Base-by-base conservation (phyloP, 2,329 filamentous ascomycete genomes). In the Colletotrichum destructivum region DNA sequence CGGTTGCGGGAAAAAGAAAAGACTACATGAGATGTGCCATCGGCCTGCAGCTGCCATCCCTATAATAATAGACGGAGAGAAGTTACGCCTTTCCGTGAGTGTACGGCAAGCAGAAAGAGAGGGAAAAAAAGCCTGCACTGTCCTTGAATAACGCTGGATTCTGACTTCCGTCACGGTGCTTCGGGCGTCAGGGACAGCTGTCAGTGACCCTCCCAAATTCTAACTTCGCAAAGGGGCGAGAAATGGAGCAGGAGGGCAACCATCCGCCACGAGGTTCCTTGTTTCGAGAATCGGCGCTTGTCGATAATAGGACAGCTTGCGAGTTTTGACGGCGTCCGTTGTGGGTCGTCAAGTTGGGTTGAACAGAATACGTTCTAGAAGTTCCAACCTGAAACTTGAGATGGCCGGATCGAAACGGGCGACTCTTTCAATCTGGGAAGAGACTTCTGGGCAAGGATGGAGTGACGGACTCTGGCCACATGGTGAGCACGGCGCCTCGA, bases 281-380 rank as follows among this genome's bases (percentile, higher is more conserved):
- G 65, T 9, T 9, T 11, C 18, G 11, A 31, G 18, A 21, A 9
- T 56, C 26, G 59, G 31, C 69, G 65, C 59, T 71, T 69, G 65
- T 71, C 65, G 65, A 69, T 69, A 64, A 69, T 55, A 69, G 69
- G 57, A n/a, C 47, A 60, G 65, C 59, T 71, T 71, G 69, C 69
- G 69, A 69, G 59, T 47, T 15, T 26, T 69, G 69, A 71, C 64
- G 46, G 23, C 52, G 69, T 63, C 52, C 40, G 59, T 63, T 26
- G 60, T 69, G 65, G 65, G 35, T 47, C 59, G 47, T 60, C 62
- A 46, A 69, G 65, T 63, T 71, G 69, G 59, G 65, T 64, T 63
- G 65, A 69, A 71, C 69, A 47, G 59, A 55, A 69, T 49, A 49
- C 59, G 60, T 60, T 71, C 69, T 69, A 49, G 54, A 69, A 71